Base-by-base conservation (phyloP, 352 stramenopile genomes). In the Phytophthora nicotianae region DNA sequence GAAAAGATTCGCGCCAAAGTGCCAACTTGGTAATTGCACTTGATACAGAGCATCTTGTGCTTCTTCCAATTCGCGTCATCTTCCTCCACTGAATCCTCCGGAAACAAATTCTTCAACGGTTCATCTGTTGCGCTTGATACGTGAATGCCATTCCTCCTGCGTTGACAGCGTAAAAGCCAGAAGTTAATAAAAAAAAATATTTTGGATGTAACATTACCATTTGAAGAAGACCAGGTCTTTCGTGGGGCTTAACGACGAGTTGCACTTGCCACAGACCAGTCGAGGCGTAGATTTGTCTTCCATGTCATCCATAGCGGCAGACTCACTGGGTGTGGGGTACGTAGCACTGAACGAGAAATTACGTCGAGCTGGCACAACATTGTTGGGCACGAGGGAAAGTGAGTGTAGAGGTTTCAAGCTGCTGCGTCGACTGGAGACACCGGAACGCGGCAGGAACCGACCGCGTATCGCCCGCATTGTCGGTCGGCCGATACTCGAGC, bases 201-300 rank as follows among this genome's bases (percentile, higher is more conserved):
- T 45, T 42, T 6, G 5, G 7, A 21, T 21, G 7, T 5, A 45
- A 21, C n/a, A 24, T 3, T 57, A 90, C 82, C 83, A 90, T 54
- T 89, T 89, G 67, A 91, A 88, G 59, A 91, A 91, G 29, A 90
- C 77, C 26, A 92, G 62, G 37, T 92, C 79, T 38, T 74, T 77
- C 16, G 83, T 92, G 42, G 71, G 48, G 61, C 75, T 87, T 49
- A 92, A 50, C 13, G 71, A 72, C 40, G 77, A 65, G 64, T 72
- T 89, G 74, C 83, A 92, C 51, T 85, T 92, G 48, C 74, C 70
- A 27, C 83, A 92, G 26, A 90, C 79, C 38, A 92, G 62, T 51
- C 81, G 79, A 51, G 83, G 75, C 13, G 54, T 57, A 21, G 79
- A 68, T 40, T 65, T 65, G 63, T 87, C 76, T 45, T 79, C 65